Evolutionary conservation across 2,329 filamentous ascomycete species (phyloP), one percentile per base, ranked within the genome.

Genomic region (Tricladium varicosporioides): DNA sequence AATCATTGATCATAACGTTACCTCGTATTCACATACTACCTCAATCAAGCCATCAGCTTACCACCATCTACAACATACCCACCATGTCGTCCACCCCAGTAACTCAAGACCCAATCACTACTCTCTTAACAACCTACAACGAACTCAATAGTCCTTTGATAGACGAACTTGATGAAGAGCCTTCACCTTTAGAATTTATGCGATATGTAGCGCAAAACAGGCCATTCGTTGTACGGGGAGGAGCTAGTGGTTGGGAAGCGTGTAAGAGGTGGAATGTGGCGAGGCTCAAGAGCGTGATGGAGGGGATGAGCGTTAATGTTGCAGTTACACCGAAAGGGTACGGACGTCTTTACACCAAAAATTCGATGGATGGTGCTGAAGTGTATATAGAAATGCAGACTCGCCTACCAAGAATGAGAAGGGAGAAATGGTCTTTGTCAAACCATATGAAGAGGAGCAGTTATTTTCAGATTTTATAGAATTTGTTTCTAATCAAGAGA

Each of bases 151-250:
- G 78, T 55, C 70, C 75, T 18, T 65, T 67, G 14, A 76, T 92
- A 56, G 81, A 88, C 47, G 83, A 85, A 63, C 77, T 92, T 2
- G 45, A 76, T 13, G 76, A 81, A 44, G 82, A 87, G 49, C 90
- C 90, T 3, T 89, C 85, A 27, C 82, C 90, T 0, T 79, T 94
- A 5, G 87, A 92, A 67, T 93, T 93, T 69, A 88, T 92, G 84
- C 83, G 88, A 66, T 87, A 85, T 71, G 88, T 92, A 16, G 80
- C 87, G 14, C 79, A 77, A 36, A 94, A 93, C 69, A 81, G 84
- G 1, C 90, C 90, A 0, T 92, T 93, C 64, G 81, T 93, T 2
- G 75, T 92, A 27, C 80, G 87, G 40, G 75, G 78, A 8, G 88
- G 79, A 2, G 87, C 87, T 1, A 68, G 67, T 0, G 71, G 78